Conservation (phyloP, 2,329 filamentous ascomycete genomes). For the Pyrenophora tritici-repentis region DNA sequence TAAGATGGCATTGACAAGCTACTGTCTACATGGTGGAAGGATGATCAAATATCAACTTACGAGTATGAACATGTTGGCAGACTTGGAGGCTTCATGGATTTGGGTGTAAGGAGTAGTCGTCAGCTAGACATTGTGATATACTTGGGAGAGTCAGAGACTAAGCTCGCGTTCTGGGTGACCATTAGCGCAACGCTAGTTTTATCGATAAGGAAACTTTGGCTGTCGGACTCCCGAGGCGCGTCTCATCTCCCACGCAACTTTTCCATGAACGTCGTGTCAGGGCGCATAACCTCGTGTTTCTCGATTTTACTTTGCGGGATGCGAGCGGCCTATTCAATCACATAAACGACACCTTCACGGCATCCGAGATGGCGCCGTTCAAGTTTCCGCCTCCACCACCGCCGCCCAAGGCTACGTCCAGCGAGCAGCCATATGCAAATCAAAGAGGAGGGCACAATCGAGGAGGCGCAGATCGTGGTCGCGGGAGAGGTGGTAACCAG, state of each 20-base stretch:
- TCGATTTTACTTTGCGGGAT: neutral
- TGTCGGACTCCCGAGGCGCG: constrained; percentile 20
- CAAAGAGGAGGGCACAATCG: constrained; percentile 35
- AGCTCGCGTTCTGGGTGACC: constrained; percentile 8
- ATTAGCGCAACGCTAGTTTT: constrained; percentile 20
- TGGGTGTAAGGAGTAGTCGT: constrained; percentile 11
- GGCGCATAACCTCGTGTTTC: neutral
- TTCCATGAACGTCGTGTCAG: neutral
- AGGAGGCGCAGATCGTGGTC: constrained; percentile 36
- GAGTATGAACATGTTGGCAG: constrained; percentile 46
- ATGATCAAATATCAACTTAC: constrained; percentile 28
- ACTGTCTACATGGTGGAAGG: too few species aligned
- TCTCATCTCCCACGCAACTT: constrained; percentile 6
- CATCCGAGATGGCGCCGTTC: constrained; percentile 42
- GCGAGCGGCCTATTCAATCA: neutral
- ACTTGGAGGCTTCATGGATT: constrained; percentile 34
- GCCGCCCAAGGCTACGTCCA: constrained; percentile 41
- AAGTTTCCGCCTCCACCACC: constrained; percentile 56
- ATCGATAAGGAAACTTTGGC: constrained; percentile 27
- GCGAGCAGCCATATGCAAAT: constrained; percentile 31
- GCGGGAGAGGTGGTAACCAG: constrained; percentile 27
- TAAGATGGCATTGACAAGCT: neutral
- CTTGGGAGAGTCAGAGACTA: constrained; percentile 3
- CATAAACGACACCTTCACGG: neutral
- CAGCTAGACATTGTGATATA: constrained; percentile 18